Evolutionary conservation across 768 basidiomycete genomes (phyloP), one percentile per base, ranked within the genome.

Genomic region (Kondoa subrosea): DNA sequence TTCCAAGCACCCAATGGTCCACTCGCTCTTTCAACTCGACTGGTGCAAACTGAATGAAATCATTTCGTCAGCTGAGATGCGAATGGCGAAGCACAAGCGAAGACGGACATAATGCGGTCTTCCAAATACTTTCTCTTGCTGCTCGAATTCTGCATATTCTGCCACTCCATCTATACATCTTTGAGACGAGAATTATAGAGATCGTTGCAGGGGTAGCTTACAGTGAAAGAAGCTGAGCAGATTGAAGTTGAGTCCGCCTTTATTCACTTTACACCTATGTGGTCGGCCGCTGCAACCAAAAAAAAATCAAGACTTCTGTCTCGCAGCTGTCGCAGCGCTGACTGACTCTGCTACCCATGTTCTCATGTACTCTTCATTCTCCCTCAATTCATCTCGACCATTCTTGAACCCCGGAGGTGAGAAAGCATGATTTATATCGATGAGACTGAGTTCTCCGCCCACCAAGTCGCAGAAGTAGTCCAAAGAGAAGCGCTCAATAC

Each of bases 391-490:
- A 26, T 60, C 58, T 30, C 58, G 4, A 15, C 58, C 58, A 30
- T 60, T 60, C 58, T 60, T 25, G 58, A 60, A 60, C 58, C 14
- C 15, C 15, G 58, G 25, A 30, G 58, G 58, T 26, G 58, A 60
- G 15, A 12, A 60, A 14, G 58, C 14, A 60, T 60, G 58, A 25
- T 15, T 25, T 26, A 30, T 12, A 26, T 60, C 58, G 58, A 60
- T 60, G 58, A 60, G 58, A 4, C 8, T 4, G 25, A 60, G 58
- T 12, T 60, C 58, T 25, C 58, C 58, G 29, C 26, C 58, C n/a
- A 60, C 29, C 25, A 60, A 25, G 8, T 60, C 58, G 58, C 58
- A 60, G n/a, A 60, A 60, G 58, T 60, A 60, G 58, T 60, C 58
- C 14, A 60, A 26, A 15, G 8, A 4, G 58, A 60, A 60, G 29